Base-by-base conservation (phyloP, 345 rosid genomes). In the Eutrema yunnanense region DNA sequence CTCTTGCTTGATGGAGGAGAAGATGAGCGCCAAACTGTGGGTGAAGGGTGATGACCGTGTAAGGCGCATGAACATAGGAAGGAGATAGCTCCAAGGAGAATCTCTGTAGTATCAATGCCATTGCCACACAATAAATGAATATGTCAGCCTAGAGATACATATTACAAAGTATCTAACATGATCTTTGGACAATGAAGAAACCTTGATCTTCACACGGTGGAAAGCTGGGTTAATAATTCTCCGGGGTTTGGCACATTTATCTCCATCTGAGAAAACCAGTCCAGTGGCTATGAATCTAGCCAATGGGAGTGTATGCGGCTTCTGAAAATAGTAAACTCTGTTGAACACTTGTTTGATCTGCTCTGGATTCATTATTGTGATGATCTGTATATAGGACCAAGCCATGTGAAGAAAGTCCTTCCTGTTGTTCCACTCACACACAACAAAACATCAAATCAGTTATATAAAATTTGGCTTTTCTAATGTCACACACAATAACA, bases 61-160 rank as follows among this genome's bases (percentile, higher is more conserved):
- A 8, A 4, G 89, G 88, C 0, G 86, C 78, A 56, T 84, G 89
- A 12, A 72, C 73, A 59, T 87, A 78, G 0, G 79, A 61, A 7
- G 88, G 83, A 10, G 90, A 83, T 0, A 86, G 82, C 50, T 81
- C 76, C 2, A 87, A 69, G 0, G 77, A 74, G 71, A 84, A 87
- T 14, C 67, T 75, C 44, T 81, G 83, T 22, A 87, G 71, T 22
- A 86, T 77, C 84, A 84, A 56, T 0, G 84, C 51, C 29, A 90
- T 22, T 0, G 81, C 84, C 30, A 37, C 49, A 32, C 34, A 32
- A 32, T 22, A 32, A 32, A 32, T 32, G 34, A 32, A 32, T 32
- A 5, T 32, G 5, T 32, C 34, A 32, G 34, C 34, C 1, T 32
- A 32, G 5, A 32, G 6, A 5, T 42, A 42, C 46, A 42, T 12